Conservation (phyloP, 2,329 filamentous ascomycete species). For the Zymoseptoria pseudotritici region DNA sequence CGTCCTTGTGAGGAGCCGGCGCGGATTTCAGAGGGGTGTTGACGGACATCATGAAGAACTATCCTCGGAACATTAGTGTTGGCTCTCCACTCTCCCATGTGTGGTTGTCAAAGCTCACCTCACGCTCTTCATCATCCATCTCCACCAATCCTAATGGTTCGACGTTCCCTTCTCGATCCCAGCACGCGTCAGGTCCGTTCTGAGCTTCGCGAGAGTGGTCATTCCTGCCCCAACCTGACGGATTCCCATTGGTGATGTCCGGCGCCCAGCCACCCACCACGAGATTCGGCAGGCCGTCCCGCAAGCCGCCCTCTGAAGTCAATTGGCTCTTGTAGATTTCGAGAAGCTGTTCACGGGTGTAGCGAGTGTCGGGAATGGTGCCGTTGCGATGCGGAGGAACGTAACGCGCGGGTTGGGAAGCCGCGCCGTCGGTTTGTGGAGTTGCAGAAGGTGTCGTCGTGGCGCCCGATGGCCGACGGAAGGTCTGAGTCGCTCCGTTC, state of each 20-base stretch:
- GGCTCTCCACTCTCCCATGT: not conserved
- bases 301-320: conserved; percentile 51
- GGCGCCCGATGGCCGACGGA: conserved; percentile 56
- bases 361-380: conserved; percentile 52
- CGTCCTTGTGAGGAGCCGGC: conserved; percentile 61
- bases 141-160: conserved; percentile 66
- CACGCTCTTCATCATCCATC: conserved; percentile 61
- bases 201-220: conserved; percentile 63
- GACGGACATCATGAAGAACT: conserved; percentile 79
- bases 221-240: conserved; percentile 63
- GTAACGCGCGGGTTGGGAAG: conserved; percentile 38
- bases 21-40: conserved; percentile 77
- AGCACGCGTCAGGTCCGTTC: conserved; percentile 84
- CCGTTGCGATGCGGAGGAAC: conserved; percentile 59
- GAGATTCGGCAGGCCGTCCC: conserved; percentile 58
- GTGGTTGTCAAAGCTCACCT: conserved; percentile 38
- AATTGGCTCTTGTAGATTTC: conserved; percentile 60
- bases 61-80: conserved; percentile 5
- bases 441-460: conserved; percentile 43
- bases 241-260: conserved; percentile 57
- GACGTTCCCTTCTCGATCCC: conserved; percentile 66
- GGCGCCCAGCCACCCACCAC: conserved; percentile 76
- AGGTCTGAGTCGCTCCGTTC: conserved; percentile 61
- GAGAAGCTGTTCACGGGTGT: conserved; percentile 72
- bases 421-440: conserved; percentile 25